Evolutionary conservation across 495 filamentous ascomycete species (phyloP).

Genomic region (Hypoxylon fuscum): DNA sequence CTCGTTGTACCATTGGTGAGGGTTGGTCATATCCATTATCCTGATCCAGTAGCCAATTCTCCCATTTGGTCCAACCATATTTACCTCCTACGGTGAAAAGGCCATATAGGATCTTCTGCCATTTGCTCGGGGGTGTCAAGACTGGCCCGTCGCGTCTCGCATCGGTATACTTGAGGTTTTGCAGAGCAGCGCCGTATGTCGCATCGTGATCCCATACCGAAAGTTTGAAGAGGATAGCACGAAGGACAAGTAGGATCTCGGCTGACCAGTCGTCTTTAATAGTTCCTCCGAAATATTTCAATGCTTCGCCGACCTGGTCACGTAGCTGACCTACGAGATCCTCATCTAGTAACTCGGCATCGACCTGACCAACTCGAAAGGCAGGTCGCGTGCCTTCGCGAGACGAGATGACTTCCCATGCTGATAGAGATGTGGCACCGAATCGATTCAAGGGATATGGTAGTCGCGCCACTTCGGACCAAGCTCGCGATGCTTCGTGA

Average conservation of each 20-base stretch:
- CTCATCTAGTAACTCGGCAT: constrained; percentile 94
- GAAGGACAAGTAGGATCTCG: constrained; percentile 81
- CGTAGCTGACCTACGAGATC: constrained; percentile 87
- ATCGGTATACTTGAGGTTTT: constrained; percentile 90
- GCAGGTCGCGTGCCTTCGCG: constrained; percentile 82
- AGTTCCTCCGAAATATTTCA: constrained; percentile 83
- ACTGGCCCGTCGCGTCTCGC: constrained; percentile 72
- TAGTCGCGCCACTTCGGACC: constrained; percentile 63
- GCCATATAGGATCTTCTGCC: constrained; percentile 87
- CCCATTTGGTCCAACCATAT: constrained; percentile 91
- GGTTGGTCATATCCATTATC: constrained; percentile 74
- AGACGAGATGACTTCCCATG: constrained; percentile 77
- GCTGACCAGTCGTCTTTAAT: constrained; percentile 81
- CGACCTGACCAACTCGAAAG: constrained; percentile 95
- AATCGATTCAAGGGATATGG: constrained; percentile 72
- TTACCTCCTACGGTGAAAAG: constrained; percentile 85
- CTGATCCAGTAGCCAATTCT: constrained; percentile 79
- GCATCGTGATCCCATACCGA: constrained; percentile 96
- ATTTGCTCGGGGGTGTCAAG: constrained; percentile 67
- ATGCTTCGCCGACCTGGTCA: constrained; percentile 84
- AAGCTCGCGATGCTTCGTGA: constrained; percentile 66
- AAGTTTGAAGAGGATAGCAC: constrained; percentile 89
- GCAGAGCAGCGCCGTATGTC: constrained; percentile 91
- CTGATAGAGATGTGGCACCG: constrained; percentile 61
- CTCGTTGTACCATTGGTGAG: constrained; percentile 59